Percentiles rank a stretch among this genome's conserved stretches.
Evolutionary conservation across 495 filamentous ascomycete genomes (phyloP).

Genomic region (Bathelium albidoporum): DNA sequence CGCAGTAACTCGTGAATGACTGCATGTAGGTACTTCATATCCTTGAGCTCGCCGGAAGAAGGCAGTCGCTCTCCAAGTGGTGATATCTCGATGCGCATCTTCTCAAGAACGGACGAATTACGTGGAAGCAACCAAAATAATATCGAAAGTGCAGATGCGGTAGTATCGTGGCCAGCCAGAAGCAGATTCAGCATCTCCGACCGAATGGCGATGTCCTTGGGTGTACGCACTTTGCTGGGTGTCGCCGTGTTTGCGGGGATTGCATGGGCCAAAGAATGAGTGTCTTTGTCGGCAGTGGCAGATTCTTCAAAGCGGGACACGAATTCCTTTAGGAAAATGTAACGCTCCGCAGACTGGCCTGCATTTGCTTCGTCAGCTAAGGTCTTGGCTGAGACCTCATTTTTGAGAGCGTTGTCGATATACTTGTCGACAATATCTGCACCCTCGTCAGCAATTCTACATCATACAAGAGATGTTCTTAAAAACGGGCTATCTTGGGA

Average conservation of each 20-base stretch:
- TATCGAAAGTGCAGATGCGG: conserved; percentile 19
- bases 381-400: conserved; percentile 27
- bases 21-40: conserved; percentile 24
- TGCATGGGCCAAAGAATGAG: no score
- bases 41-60: conserved; percentile 18
- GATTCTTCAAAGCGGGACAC: no score
- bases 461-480: no score
- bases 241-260: no score
- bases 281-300: no score
- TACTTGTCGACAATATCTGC: conserved; percentile 9
- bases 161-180: conserved; percentile 29
- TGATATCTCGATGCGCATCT: conserved; percentile 21
- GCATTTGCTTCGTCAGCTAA: conserved; percentile 10
- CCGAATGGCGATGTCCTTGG: no score
- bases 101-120: conserved; percentile 21
- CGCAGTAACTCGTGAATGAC: conserved; percentile 26
- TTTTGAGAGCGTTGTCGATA: conserved; percentile 12
- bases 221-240: no score
- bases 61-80: conserved; percentile 17
- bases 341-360: conserved; percentile 4
- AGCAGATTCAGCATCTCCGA: conserved; percentile 17
- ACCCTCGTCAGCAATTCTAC: no score
- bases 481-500: no score
- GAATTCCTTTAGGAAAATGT: no score
- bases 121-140: conserved; percentile 22